Conservation (phyloP, 305 asterid genomes). For the Andrographis paniculata region DNA sequence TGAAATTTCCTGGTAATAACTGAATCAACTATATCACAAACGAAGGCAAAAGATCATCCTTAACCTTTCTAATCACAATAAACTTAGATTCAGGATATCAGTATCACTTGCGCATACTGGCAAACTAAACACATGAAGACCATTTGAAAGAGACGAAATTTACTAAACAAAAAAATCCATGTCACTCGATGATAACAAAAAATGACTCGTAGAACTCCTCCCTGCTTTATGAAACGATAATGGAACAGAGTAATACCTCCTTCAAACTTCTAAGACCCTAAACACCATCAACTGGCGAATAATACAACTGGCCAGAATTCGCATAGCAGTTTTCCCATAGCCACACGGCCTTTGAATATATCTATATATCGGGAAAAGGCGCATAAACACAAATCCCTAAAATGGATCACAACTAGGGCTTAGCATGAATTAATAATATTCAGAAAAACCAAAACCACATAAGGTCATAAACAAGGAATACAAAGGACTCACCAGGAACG, state of each 20-base stretch:
- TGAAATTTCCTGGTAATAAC: not conserved
- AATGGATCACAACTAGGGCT: slow-evolving; percentile 24
- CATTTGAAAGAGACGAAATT: too few species aligned
- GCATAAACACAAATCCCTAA: slow-evolving; percentile 4
- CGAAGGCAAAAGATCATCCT: not conserved
- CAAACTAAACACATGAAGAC: slow-evolving; percentile 7
- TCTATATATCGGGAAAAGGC: not conserved
- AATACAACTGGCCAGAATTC: slow-evolving; percentile 4
- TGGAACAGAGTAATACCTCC: not conserved
- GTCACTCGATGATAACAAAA: not conserved
- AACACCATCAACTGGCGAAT: slow-evolving; percentile 2
- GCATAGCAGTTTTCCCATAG: not conserved
- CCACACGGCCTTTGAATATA: not conserved
- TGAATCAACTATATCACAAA: not conserved
- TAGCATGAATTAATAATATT: slow-evolving; percentile 10
- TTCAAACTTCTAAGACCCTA: slow-evolving; percentile 8
- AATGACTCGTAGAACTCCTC: not conserved
- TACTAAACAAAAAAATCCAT: not conserved
- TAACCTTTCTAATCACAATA: slow-evolving; percentile 1
- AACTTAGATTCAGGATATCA: slow-evolving; percentile 1
- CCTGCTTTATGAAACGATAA: not conserved
- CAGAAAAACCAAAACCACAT: not conserved
- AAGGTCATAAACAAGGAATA: slow-evolving; percentile 10
- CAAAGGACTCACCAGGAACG: slow-evolving; percentile 28
- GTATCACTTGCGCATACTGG: slow-evolving; percentile 8